phyloP scores from a whole-genome alignment of 139 green algal genomes.

The Diplosphaera chodatii region DNA sequence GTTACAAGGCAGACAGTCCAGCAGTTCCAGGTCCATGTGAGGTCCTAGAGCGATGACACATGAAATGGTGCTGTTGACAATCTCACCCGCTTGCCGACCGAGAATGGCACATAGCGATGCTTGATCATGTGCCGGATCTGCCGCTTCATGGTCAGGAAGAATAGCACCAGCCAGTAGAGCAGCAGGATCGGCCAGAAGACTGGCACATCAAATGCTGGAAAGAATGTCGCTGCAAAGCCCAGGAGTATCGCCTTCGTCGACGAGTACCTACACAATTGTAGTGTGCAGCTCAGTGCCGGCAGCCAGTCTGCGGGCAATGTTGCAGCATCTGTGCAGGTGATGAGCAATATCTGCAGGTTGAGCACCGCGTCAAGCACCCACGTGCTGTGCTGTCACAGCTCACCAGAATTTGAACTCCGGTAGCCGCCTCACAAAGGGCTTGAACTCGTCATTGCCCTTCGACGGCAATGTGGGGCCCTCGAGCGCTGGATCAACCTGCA shows the following conservation, averaged over 20 bases:
- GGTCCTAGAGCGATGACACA: too few relatives aligned
- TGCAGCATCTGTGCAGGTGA: too few relatives aligned
- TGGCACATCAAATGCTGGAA: slow-evolving; percentile 92
- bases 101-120: slow-evolving; percentile 88
- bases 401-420: slow-evolving; percentile 99
- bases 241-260: slow-evolving; percentile 75
- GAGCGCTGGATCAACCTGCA: slow-evolving; percentile 73
- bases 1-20: too few relatives aligned
- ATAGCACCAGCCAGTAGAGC: slow-evolving; percentile 94
- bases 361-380: too few relatives aligned
- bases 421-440: slow-evolving; percentile 92
- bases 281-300: too few relatives aligned
- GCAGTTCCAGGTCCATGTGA: too few relatives aligned
- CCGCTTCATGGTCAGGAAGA: slow-evolving; percentile 96
- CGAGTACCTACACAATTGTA: slow-evolving; percentile 76
- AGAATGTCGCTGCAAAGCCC: slow-evolving; percentile 88
- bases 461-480: slow-evolving; percentile 88
- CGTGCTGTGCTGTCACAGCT: neutral
- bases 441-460: slow-evolving; percentile 91
- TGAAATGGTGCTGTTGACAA: neutral
- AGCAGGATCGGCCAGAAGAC: slow-evolving; percentile 99
- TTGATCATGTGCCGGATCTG: slow-evolving; percentile 99
- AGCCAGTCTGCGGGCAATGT: neutral
- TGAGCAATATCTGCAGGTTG: too few relatives aligned
- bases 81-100: slow-evolving; percentile 60